Conservation (phyloP, 2,329 filamentous ascomycete genomes). For the Rhinocladiella similis region DNA sequence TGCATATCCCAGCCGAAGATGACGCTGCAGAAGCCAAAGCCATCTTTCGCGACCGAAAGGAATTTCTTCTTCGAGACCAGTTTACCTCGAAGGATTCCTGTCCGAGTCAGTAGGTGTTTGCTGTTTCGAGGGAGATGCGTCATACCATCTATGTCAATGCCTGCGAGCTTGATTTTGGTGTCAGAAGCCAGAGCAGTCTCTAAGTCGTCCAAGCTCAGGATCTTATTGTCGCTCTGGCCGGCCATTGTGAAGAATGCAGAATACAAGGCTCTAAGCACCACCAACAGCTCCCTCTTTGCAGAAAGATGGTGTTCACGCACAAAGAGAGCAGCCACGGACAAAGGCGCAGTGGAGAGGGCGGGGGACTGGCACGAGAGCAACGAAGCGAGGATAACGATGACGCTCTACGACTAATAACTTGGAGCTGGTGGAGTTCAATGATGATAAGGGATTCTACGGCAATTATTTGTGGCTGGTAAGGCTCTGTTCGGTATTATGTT, state of each 20-base stretch:
- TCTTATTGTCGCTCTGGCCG: constrained; percentile 15
- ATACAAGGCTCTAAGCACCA: background rate
- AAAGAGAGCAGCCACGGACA: background rate
- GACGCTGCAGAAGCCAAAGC: constrained; percentile 92
- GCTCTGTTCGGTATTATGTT: background rate
- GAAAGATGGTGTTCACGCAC: background rate
- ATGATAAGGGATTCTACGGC: background rate
- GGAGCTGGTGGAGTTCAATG: background rate
- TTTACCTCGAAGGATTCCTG: constrained; percentile 74
- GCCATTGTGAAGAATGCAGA: constrained; percentile 11
- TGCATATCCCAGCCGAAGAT: constrained; percentile 98
- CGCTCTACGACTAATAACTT: too few species aligned
- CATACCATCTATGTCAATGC: constrained; percentile 77
- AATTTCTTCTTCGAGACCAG: constrained; percentile 93
- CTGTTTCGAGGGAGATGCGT: background rate
- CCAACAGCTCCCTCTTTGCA: background rate
- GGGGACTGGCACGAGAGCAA: background rate
- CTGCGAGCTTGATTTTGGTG: constrained; percentile 80
- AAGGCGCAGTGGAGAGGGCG: background rate
- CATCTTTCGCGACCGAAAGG: constrained; percentile 73
- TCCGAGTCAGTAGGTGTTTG: constrained; percentile 8
- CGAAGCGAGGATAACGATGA: background rate
- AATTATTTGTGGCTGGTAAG: background rate
- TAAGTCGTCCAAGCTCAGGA: constrained; percentile 65
- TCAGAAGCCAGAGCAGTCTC: constrained; percentile 69